Percentiles rank a stretch among this genome's conserved stretches.
Conservation (phyloP, 345 rosid genomes). For the Lagerstroemia speciosa region DNA sequence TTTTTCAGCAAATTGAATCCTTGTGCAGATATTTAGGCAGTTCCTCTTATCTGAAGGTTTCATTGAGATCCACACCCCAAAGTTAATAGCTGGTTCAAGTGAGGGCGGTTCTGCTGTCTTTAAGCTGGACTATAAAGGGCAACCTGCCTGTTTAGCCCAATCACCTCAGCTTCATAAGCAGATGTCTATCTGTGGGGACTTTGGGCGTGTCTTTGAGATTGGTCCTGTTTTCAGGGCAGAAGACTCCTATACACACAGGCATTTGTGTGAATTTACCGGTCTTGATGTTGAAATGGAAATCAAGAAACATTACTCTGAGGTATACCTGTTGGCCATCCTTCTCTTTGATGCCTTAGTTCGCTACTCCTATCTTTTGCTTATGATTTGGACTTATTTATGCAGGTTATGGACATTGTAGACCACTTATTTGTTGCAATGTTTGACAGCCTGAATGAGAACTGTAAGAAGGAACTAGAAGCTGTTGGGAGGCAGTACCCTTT, state of each 20-base stretch:
- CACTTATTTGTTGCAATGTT: slow-evolving; percentile 59
- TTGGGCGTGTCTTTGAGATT: slow-evolving; percentile 65
- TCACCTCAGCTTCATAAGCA: slow-evolving; percentile 96
- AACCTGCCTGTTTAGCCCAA: slow-evolving; percentile 82
- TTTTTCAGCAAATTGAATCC: neutral
- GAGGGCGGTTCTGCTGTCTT: slow-evolving; percentile 98
- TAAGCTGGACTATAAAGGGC: slow-evolving; percentile 82
- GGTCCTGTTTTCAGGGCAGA: slow-evolving; percentile 94
- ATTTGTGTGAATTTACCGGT: slow-evolving; percentile 78
- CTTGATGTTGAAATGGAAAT: slow-evolving; percentile 94
- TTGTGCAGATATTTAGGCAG: slow-evolving; percentile 59
- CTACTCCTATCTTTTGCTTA: slow-evolving; percentile 2
- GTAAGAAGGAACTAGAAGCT: slow-evolving; percentile 70
- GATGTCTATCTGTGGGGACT: slow-evolving; percentile 77
- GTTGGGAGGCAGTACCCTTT: slow-evolving; percentile 64
- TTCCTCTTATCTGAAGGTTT: slow-evolving; percentile 45
- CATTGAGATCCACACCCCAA: slow-evolving; percentile 80
- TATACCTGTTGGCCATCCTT: slow-evolving; percentile 14
- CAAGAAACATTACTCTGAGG: slow-evolving; percentile 66
- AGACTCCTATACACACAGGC: slow-evolving; percentile 84
- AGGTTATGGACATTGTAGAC: slow-evolving; percentile 83
- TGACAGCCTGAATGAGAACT: slow-evolving; percentile 51
- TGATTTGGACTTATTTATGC: slow-evolving; percentile 14
- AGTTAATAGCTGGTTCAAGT: slow-evolving; percentile 79
- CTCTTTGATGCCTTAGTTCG: neutral